Evolutionary conservation across 352 stramenopile genomes (phyloP).

Genomic region (Phytopythium sindhum): DNA sequence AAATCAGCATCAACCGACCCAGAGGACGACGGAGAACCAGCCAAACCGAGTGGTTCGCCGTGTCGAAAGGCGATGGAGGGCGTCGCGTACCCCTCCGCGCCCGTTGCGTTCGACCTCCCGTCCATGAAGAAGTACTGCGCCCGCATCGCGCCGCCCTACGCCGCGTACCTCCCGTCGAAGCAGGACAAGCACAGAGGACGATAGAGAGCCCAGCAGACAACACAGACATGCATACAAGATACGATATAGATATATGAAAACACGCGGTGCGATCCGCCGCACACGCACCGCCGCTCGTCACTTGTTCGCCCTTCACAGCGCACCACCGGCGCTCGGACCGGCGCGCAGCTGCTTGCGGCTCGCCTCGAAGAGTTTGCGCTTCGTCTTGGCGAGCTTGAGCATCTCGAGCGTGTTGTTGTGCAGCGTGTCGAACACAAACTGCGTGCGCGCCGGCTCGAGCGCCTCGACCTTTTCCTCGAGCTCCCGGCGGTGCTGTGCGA

Average conservation of each 20-base stretch:
- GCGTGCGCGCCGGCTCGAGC: slow-evolving; percentile 56
- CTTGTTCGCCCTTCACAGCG: slow-evolving; percentile 13
- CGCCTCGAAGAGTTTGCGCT: slow-evolving; percentile 60
- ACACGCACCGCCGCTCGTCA: not conserved
- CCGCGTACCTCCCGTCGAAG: slow-evolving; percentile 35
- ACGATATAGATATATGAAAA: slow-evolving; percentile 24
- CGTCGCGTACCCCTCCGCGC: slow-evolving; percentile 23
- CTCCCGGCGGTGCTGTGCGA: slow-evolving; percentile 45
- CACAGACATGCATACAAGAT: slow-evolving; percentile 14
- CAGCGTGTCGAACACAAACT: slow-evolving; percentile 71
- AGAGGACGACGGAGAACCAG: slow-evolving; percentile 1
- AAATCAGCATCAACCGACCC: not conserved
- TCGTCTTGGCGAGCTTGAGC: slow-evolving; percentile 64
- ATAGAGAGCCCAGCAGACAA: slow-evolving; percentile 1
- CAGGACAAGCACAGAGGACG: slow-evolving; percentile 10
- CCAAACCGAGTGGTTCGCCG: not conserved
- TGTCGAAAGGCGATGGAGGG: not conserved
- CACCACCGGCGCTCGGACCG: slow-evolving; percentile 18
- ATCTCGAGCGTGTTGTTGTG: slow-evolving; percentile 70
- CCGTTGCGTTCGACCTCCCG: slow-evolving; percentile 42
- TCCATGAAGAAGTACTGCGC: slow-evolving; percentile 72
- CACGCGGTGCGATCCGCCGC: not conserved
- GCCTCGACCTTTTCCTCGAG: slow-evolving; percentile 50
- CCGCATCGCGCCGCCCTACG: slow-evolving; percentile 55
- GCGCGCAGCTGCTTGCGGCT: slow-evolving; percentile 51